Evolutionary conservation across 148 eudicot species (phyloP), one percentile per base, ranked within the genome.

Genomic region (Rhododendron mucronatum): DNA sequence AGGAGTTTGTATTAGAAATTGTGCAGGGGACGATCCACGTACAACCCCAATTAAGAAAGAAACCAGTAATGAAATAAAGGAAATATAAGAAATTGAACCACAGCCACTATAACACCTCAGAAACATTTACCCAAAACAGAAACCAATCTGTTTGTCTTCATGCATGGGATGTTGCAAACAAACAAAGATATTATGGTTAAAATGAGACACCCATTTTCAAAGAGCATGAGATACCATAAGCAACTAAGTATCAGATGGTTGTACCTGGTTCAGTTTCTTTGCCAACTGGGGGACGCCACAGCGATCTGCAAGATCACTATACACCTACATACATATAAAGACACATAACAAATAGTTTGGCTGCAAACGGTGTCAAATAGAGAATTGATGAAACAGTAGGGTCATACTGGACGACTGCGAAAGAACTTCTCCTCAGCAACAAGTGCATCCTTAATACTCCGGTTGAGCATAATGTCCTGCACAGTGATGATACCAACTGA

Each of bases 361-460:
- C 48, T 1, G 78, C 26, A 30, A 44, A 44, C 51, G 14, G 45
- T 28, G 45, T n/a, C 81, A 48, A 81, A 39, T 23, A 13, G 82
- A 84, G 28, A 67, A 44, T 48, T n/a, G 51, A 61, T 53, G 51
- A 76, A 71, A 39, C 37, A 41, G 47, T 41, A 53, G 35, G 74
- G 30, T 79, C 90, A 85, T 94, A 97, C 99, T 69, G 98, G 98
- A 76, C 93, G 98, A 88, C 94, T 92, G 33, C 92, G 98, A 82
- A 97, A 97, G 90, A 97, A 95, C 89, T 97, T 97, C 91, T 97
- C 99, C 93, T 97, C 99, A 15, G 95, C 98, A 74, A 89, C 88
- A 85, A 97, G 97, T 61, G 99, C 99, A 85, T 95, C 98, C 86
- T 95, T 97, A 84, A 95, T 94, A 87, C 94, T 93, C 85, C 93